phyloP scores from a whole-genome alignment of 2,329 filamentous ascomycete genomes.

The Fusarium devonianum region DNA sequence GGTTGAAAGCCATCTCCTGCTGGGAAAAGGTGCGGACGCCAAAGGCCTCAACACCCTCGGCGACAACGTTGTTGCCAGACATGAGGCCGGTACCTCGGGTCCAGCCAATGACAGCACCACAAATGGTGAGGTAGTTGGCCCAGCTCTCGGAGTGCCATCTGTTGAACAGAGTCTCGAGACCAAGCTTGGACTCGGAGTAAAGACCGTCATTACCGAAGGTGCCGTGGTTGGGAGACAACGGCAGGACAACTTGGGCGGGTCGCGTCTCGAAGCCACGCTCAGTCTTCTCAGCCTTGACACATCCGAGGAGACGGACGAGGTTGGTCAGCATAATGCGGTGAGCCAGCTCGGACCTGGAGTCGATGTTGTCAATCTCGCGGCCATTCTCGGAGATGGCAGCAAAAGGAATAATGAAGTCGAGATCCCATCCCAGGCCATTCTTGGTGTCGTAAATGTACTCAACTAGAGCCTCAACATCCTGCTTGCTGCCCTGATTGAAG shows the following conservation, averaged over 20 bases:
- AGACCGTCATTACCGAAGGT: slow-evolving; percentile 98
- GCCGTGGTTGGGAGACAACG: slow-evolving; percentile 96
- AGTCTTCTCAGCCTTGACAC: slow-evolving; percentile 89
- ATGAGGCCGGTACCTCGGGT: slow-evolving; percentile 98
- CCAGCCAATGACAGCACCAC: slow-evolving; percentile 98
- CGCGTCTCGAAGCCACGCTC: slow-evolving; percentile 90
- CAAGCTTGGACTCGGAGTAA: slow-evolving; percentile 98
- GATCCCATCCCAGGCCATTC: slow-evolving; percentile 96
- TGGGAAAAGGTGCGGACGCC: slow-evolving; percentile 98
- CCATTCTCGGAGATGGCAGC: slow-evolving; percentile 98
- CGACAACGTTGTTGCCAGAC: slow-evolving; percentile 97
- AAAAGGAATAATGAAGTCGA: slow-evolving; percentile 95
- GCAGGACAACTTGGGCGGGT: slow-evolving; percentile 94
- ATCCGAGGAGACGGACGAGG: slow-evolving; percentile 86
- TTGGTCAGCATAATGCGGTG: slow-evolving; percentile 99
- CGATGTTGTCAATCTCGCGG: slow-evolving; percentile 94
- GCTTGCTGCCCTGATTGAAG: slow-evolving; percentile 98
- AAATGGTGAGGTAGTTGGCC: slow-evolving; percentile 97
- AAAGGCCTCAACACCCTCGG: slow-evolving; percentile 94
- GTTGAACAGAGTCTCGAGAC: slow-evolving; percentile 96
- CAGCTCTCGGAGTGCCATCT: slow-evolving; percentile 98
- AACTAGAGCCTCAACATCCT: slow-evolving; percentile 92
- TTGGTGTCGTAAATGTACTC: slow-evolving; percentile 97
- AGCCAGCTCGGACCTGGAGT: slow-evolving; percentile 96
- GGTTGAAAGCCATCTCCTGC: slow-evolving; percentile 99